Conservation (phyloP, 768 basidiomycete genomes). For the Agrocybe praecox region DNA sequence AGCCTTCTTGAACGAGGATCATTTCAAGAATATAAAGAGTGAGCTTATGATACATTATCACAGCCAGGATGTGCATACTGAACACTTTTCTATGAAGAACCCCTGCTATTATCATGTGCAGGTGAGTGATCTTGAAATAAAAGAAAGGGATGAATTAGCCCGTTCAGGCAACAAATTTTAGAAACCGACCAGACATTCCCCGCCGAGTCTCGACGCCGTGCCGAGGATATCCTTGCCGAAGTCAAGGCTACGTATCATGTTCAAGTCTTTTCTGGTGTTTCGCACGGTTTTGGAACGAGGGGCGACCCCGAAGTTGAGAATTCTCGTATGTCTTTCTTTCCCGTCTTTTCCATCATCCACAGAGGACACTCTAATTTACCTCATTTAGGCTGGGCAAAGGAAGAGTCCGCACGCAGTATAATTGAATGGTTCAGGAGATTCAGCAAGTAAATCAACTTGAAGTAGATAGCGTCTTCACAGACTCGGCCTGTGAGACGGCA, state of each 20-base stretch:
- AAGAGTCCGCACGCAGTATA: conserved; percentile 55
- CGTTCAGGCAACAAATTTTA: neutral
- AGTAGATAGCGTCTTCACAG: too few relatives aligned
- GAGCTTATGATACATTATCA: conserved; percentile 15
- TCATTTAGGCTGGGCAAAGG: conserved; percentile 57
- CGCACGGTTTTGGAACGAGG: conserved; percentile 52
- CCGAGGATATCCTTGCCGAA: conserved; percentile 57
- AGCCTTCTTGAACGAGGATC: conserved; percentile 44
- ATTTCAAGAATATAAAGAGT: conserved; percentile 53
- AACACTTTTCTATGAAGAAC: conserved; percentile 36
- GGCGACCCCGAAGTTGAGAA: conserved; percentile 45
- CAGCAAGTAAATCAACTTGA: neutral
- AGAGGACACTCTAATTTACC: neutral
- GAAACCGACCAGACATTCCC: conserved; percentile 51
- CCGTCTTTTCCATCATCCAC: neutral
- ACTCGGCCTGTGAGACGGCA: too few relatives aligned
- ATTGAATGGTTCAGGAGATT: conserved; percentile 57
- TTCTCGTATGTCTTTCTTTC: conserved; percentile 29
- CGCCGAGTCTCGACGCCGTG: conserved; percentile 48
- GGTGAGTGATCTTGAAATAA: conserved; percentile 25
- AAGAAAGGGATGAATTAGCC: neutral
- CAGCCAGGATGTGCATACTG: neutral
- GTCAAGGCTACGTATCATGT: conserved; percentile 55
- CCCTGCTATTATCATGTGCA: conserved; percentile 56
- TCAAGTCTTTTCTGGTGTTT: conserved; percentile 55